phyloP scores from a whole-genome alignment of 23 red algal genomes.

The Agarophyton chilense region DNA sequence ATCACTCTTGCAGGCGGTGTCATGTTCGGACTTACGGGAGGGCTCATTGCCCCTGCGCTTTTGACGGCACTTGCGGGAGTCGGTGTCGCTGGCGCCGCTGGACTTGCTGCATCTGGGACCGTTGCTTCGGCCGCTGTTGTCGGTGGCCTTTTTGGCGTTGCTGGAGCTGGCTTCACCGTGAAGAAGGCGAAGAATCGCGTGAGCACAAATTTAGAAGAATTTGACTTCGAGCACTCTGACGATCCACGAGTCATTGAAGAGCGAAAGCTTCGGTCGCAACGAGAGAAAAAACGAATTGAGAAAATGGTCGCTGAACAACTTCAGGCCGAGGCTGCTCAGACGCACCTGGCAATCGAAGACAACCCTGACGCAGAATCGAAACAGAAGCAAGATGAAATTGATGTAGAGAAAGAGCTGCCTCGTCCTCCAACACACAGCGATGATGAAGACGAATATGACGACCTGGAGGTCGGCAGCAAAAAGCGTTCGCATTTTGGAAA shows the following conservation, averaged over 20 bases:
- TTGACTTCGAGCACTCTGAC: conserved; percentile 80
- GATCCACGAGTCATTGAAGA: conserved; percentile 68
- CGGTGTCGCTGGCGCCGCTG: conserved; percentile 82
- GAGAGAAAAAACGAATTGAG: conserved; percentile 32
- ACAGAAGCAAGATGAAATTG: neutral
- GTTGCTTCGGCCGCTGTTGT: conserved; percentile 91
- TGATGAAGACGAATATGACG: conserved; percentile 42
- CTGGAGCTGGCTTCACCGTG: conserved; percentile 78
- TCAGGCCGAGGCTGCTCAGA: conserved; percentile 7
- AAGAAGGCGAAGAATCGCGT: conserved; percentile 90
- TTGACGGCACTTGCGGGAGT: conserved; percentile 84
- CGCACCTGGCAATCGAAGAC: conserved; percentile 16
- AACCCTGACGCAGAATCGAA: neutral
- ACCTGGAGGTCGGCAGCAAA: neutral
- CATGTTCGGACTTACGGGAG: conserved; percentile 95
- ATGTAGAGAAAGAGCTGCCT: conserved; percentile 40
- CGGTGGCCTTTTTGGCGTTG: conserved; percentile 90
- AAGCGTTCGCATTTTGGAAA: conserved; percentile 43
- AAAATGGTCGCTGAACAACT: conserved; percentile 35
- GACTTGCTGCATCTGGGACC: conserved; percentile 84
- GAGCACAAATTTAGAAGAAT: conserved; percentile 79
- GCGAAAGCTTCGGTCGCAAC: conserved; percentile 33
- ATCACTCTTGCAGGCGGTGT: conserved; percentile 92
- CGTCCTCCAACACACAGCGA: conserved; percentile 23
- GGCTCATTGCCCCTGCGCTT: conserved; percentile 89